Percentiles rank a stretch among this genome's conserved stretches.
These are phyloP conservation scores for Pseudozyma sp. DNA, from an alignment of 1,284 basidiomycete species.

Conservation along the genomic window DNA sequence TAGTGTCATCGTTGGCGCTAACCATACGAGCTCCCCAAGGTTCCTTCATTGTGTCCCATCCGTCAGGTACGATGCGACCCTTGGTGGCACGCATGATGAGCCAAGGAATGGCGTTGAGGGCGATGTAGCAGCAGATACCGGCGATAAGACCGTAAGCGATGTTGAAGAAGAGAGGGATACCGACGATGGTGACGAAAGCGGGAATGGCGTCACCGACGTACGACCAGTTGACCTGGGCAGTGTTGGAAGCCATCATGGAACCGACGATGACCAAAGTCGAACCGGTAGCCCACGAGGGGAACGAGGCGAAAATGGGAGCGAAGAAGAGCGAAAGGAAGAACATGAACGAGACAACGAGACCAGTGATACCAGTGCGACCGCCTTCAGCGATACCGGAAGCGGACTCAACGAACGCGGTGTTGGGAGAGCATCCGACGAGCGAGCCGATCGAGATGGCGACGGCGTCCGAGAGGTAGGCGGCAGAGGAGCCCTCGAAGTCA, in stretches of 20 bases:
- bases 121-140: slow-evolving; percentile 78
- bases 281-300: slow-evolving; percentile 88
- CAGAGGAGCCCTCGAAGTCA: slow-evolving; percentile 87
- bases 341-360: slow-evolving; percentile 78
- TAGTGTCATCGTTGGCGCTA: slow-evolving; percentile 43
- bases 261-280: slow-evolving; percentile 88
- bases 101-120: slow-evolving; percentile 79
- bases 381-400: slow-evolving; percentile 77
- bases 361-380: slow-evolving; percentile 87
- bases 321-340: slow-evolving; percentile 91
- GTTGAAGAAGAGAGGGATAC: slow-evolving; percentile 71
- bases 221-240: slow-evolving; percentile 87
- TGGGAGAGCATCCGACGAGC: slow-evolving; percentile 85
- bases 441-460: slow-evolving; percentile 84
- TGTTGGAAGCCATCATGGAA: slow-evolving; percentile 88
- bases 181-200: slow-evolving; percentile 53
- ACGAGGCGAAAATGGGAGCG: slow-evolving; percentile 87
- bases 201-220: slow-evolving; percentile 85
- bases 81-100: slow-evolving; percentile 74
- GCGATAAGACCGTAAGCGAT: slow-evolving; percentile 91
- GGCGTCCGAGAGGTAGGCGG: slow-evolving; percentile 79
- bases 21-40: slow-evolving; percentile 57
- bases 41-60: slow-evolving; percentile 67
- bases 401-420: slow-evolving; percentile 87
- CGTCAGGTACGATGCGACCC: slow-evolving; percentile 78